Evolutionary conservation across 164 flowering plant species (phyloP), one percentile per base, ranked within the genome.

Genomic region (Cinnamomum chago): DNA sequence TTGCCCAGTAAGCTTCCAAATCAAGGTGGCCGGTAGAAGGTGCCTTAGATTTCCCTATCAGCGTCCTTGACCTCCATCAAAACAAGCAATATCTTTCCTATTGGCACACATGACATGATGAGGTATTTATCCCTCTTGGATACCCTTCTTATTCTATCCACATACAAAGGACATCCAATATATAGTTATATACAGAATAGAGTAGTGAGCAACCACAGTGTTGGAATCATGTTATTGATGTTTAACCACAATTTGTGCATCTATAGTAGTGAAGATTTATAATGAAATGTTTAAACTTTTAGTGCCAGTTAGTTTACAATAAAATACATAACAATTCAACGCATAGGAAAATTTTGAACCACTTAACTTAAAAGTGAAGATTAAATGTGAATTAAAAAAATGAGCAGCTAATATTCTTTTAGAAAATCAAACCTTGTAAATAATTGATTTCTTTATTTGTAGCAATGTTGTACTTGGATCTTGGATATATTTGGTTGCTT

Each of bases 211-310:
- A 30, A 30, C 5, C 58, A 17, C n/a, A 22, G 9, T 58, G 35
- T 30, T 27, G 23, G 51, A 65, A 64, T 50, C 60, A 76, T 64
- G 52, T 76, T 40, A 70, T 22, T 3, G 33, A 67, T 50, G 67
- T 35, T 28, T 62, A 65, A 33, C 15, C n/a, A 62, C 3, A 15
- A 62, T 50, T 25, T 55, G 14, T 23, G 27, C 65, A 5, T 71
- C 17, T 23, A 24, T 15, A 40, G 24, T 35, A 24, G 28, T 25
- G n/a, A n/a, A n/a, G n/a, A n/a, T n/a, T n/a, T n/a, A n/a, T n/a
- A n/a, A n/a, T n/a, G n/a, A n/a, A n/a, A n/a, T n/a, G 0, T 30
- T 30, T 30, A 30, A 30, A 30, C 0, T 30, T 30, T 3, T 30
- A 30, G 33, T 3, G 30, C 30, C 30, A 28, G n/a, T n/a, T n/a